These are phyloP conservation scores for Auriculariales sp. DNA, from an alignment of 768 basidiomycete genomes.

Conservation along the genomic window DNA sequence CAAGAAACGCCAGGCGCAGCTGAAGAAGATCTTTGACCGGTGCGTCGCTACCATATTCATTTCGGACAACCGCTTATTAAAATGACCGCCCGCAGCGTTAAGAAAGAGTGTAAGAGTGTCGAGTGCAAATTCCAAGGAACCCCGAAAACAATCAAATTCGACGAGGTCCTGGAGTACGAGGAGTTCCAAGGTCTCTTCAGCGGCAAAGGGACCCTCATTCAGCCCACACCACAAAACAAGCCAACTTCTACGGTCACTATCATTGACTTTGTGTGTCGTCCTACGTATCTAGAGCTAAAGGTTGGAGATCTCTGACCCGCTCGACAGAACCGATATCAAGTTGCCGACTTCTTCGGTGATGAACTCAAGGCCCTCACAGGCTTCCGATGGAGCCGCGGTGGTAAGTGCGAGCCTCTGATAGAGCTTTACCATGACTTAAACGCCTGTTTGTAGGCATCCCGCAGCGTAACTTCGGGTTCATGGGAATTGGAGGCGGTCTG, in stretches of 20 bases:
- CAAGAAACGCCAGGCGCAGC: constrained; percentile 24
- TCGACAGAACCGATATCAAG: constrained; percentile 12
- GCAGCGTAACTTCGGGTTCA: constrained; percentile 2
- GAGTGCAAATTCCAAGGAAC: constrained; percentile 25
- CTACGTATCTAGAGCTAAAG: not conserved
- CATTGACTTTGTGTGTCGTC: constrained; percentile 20
- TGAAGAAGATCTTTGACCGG: constrained; percentile 27
- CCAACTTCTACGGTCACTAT: constrained; percentile 27
- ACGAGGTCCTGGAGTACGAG: constrained; percentile 21
- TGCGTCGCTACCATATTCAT: constrained; percentile 5
- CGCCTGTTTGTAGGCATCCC: constrained; percentile 6
- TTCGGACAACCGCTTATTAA: not conserved
- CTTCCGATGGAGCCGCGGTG: constrained; percentile 20
- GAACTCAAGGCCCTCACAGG: constrained; percentile 24
- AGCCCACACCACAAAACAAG: constrained; percentile 26
- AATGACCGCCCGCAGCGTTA: constrained; percentile 14
- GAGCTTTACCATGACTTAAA: not conserved
- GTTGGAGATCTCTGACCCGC: too few relatives aligned
- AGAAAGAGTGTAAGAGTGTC: constrained; percentile 27
- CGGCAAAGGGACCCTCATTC: constrained; percentile 22
- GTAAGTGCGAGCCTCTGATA: constrained; percentile 11
- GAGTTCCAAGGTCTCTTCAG: constrained; percentile 23
- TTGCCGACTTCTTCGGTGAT: constrained; percentile 19
- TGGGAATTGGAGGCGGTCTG: constrained; percentile 13
- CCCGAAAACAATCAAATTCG: constrained; percentile 23